Evolutionary conservation across 2,329 filamentous ascomycete species (phyloP).

Genomic region (Iodosphaeria phyllophila): DNA sequence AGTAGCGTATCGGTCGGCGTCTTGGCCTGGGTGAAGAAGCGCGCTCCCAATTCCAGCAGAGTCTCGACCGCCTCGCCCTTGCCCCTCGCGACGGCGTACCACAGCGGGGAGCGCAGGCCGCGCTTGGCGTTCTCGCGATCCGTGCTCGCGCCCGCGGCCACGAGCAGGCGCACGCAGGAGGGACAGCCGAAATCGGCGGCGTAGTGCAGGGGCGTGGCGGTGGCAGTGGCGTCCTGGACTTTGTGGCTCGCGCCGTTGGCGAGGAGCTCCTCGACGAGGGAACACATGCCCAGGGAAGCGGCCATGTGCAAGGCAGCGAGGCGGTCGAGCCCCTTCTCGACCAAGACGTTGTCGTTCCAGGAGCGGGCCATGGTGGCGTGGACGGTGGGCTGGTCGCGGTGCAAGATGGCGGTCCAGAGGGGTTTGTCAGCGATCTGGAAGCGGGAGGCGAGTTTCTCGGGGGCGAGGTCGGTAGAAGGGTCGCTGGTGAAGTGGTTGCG

Average conservation of each 20-base stretch:
- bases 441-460: slow-evolving; percentile 2
- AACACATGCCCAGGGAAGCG: slow-evolving; percentile 3
- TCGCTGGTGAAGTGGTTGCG: slow-evolving; percentile 4
- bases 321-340: slow-evolving; percentile 3
- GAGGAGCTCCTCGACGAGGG: slow-evolving; percentile 3
- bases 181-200: slow-evolving; percentile 5
- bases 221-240: slow-evolving; percentile 1
- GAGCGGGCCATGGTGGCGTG: slow-evolving; percentile 3
- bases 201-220: slow-evolving; percentile 4
- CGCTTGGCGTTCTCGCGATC: slow-evolving; percentile 2
- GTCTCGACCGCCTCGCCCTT: slow-evolving; percentile 1
- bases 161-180: slow-evolving; percentile 2
- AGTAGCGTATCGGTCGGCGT: slow-evolving; percentile 2
- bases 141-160: slow-evolving; percentile 2
- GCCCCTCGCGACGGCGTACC: slow-evolving; percentile 3
- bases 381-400: slow-evolving; percentile 2
- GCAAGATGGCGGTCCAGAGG: slow-evolving; percentile 4
- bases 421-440: slow-evolving; percentile 4
- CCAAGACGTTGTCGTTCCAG: slow-evolving; percentile 4
- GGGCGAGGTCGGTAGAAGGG: slow-evolving; percentile 2
- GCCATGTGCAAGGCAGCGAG: slow-evolving; percentile 4
- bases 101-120: slow-evolving; percentile 3
- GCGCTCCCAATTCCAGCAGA: slow-evolving; percentile 3
- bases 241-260: slow-evolving; percentile 3
- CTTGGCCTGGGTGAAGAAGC: slow-evolving; percentile 2